Percentiles rank a stretch among this genome's conserved stretches.
phyloP scores from a whole-genome alignment of 2,329 filamentous ascomycete genomes.

The Xylaria polymorpha region DNA sequence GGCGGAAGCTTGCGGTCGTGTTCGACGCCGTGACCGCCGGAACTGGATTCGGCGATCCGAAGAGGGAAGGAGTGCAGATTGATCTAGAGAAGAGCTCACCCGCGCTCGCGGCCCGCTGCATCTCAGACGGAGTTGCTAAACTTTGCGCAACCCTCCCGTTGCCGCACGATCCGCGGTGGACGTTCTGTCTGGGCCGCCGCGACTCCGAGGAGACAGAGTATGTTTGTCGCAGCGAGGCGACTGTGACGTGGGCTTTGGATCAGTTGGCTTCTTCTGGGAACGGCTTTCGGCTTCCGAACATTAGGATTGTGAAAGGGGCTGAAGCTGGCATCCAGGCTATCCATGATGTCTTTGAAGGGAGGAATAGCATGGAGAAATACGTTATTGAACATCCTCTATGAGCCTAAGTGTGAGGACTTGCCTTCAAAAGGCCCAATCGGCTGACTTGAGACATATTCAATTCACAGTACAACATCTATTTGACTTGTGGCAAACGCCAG shows the following conservation, averaged over 20 bases:
- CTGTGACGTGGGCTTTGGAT: neutral
- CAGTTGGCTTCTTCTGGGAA: conserved; percentile 3
- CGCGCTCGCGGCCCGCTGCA: conserved; percentile 31
- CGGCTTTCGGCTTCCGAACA: conserved; percentile 22
- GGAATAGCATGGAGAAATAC: conserved; percentile 35
- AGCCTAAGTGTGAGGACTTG: neutral
- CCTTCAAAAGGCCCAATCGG: neutral
- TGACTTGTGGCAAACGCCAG: neutral
- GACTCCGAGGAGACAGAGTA: neutral
- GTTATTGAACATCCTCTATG: conserved; percentile 36
- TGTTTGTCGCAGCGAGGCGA: neutral
- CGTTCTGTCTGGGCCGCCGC: conserved; percentile 6
- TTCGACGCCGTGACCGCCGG: conserved; percentile 37
- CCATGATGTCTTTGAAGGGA: conserved; percentile 34
- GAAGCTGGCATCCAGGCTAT: conserved; percentile 34
- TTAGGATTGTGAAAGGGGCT: conserved; percentile 29
- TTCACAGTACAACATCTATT: neutral
- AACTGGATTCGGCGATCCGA: conserved; percentile 22
- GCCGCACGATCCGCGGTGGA: conserved; percentile 30
- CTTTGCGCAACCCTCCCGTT: conserved; percentile 24
- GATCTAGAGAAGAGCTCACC: conserved; percentile 29
- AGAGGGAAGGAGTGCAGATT: neutral
- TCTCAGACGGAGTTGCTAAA: conserved; percentile 18
- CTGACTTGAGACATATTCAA: neutral
- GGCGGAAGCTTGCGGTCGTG: conserved; percentile 21